These are phyloP conservation scores for Hippophae rhamnoides DNA, from an alignment of 306 rosid species.

Conservation along the genomic window DNA sequence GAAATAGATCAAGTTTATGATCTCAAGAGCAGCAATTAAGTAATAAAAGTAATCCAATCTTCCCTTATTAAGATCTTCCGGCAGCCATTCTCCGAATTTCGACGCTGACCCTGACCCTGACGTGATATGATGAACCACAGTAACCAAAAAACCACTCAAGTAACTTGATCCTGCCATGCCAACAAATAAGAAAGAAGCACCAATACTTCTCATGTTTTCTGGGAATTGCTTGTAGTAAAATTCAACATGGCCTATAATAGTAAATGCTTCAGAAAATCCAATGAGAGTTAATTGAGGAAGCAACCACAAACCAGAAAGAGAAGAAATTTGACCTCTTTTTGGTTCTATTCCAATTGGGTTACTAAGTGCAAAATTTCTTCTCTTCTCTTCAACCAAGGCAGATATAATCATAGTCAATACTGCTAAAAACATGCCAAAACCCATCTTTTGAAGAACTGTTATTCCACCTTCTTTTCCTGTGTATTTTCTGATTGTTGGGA, in stretches of 20 bases:
- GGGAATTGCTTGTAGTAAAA: slow-evolving; percentile 33
- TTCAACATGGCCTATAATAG: slow-evolving; percentile 17
- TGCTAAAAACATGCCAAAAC: slow-evolving; percentile 25
- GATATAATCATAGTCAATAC: slow-evolving; percentile 19
- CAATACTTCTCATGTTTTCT: slow-evolving; percentile 36
- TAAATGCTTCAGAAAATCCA: slow-evolving; percentile 29
- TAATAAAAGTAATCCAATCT: slow-evolving; percentile 49
- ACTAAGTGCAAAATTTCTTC: slow-evolving; percentile 14
- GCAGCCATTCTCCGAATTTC: slow-evolving; percentile 23
- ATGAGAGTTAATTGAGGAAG: slow-evolving; percentile 25
- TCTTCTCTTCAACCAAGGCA: slow-evolving; percentile 24
- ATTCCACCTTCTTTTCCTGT: slow-evolving; percentile 31
- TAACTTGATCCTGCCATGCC: slow-evolving; percentile 29
- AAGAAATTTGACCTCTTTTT: slow-evolving; percentile 24
- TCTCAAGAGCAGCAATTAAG: slow-evolving; percentile 30
- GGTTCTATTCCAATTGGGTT: slow-evolving; percentile 12
- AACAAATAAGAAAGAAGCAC: slow-evolving; percentile 23
- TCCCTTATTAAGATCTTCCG: slow-evolving; percentile 46
- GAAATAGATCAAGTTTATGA: slow-evolving; percentile 37
- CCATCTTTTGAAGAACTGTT: slow-evolving; percentile 32
- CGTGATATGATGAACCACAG: slow-evolving; percentile 18
- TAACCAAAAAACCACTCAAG: slow-evolving; percentile 36
- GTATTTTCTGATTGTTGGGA: slow-evolving; percentile 15
- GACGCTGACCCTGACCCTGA: not conserved
- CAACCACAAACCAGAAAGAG: slow-evolving; percentile 31